Percentiles rank a stretch among this genome's conserved stretches.
phyloP scores from a whole-genome alignment of 2,329 filamentous ascomycete genomes.

The Pseudocercospora crystallina region DNA sequence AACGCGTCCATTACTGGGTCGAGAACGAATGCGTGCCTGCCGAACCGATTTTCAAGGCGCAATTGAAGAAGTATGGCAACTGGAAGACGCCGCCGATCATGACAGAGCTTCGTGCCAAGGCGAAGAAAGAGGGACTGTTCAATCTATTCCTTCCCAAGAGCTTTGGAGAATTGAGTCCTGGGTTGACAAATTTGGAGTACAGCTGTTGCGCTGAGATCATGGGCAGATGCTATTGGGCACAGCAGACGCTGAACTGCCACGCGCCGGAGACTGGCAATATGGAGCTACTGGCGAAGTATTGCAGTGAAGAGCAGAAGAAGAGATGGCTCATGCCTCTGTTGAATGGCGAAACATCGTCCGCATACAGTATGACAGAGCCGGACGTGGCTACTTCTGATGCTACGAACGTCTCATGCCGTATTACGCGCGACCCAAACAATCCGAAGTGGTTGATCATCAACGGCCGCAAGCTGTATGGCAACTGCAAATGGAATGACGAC shows the following conservation, averaged over 20 bases:
- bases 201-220: slow-evolving; percentile 49
- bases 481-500: slow-evolving; percentile 84
- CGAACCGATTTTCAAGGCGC: slow-evolving; percentile 26
- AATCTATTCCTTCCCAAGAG: slow-evolving; percentile 27
- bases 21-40: slow-evolving; percentile 27
- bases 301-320: slow-evolving; percentile 48
- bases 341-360: slow-evolving; percentile 47
- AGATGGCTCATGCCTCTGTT: slow-evolving; percentile 50
- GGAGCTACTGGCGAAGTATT: slow-evolving; percentile 52
- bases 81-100: slow-evolving; percentile 26
- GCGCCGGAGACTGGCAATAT: slow-evolving; percentile 52
- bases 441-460: slow-evolving; percentile 88
- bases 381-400: slow-evolving; percentile 50
- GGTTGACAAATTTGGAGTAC: slow-evolving; percentile 49
- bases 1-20: slow-evolving; percentile 25
- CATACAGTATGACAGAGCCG: slow-evolving; percentile 54
- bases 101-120: slow-evolving; percentile 20
- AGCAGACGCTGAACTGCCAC: slow-evolving; percentile 36
- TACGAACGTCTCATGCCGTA: slow-evolving; percentile 49
- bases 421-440: slow-evolving; percentile 72
- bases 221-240: slow-evolving; percentile 48
- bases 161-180: slow-evolving; percentile 40
- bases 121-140: slow-evolving; percentile 25
- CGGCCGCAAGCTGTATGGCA: slow-evolving; percentile 98
- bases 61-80: slow-evolving; percentile 22